These are phyloP conservation scores for Telfairia occidentalis DNA, from an alignment of 331 rosid species.

Conservation along the genomic window DNA sequence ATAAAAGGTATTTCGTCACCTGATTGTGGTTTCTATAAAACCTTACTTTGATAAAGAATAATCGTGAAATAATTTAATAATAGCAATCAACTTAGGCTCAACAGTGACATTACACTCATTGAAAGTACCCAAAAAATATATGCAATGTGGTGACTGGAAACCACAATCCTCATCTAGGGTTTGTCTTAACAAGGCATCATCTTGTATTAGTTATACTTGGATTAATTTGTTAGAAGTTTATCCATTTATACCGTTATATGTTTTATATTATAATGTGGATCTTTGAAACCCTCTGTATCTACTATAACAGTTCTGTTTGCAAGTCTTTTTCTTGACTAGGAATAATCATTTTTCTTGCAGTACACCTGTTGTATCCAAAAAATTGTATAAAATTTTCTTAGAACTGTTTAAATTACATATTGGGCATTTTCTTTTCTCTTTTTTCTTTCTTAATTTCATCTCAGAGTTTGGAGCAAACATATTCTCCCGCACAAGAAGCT, in stretches of 20 bases:
- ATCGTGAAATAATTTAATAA: no score
- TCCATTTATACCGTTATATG: no score
- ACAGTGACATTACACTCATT: no score
- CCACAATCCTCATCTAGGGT: background rate
- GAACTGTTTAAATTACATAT: background rate
- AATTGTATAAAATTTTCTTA: background rate
- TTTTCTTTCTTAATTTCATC: background rate
- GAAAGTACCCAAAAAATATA: no score
- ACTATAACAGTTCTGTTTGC: background rate
- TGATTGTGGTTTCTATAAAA: no score
- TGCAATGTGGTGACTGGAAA: no score
- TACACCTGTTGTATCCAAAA: background rate
- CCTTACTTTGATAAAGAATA: no score
- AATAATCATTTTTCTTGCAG: background rate
- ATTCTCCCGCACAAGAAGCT: constrained; percentile 83
- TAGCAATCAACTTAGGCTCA: background rate
- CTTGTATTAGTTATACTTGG: background rate
- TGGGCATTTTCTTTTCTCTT: background rate
- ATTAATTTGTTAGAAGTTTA: background rate
- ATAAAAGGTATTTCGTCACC: background rate
- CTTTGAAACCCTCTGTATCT: background rate
- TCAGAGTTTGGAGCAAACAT: constrained; percentile 61
- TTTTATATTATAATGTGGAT: background rate
- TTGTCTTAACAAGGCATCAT: background rate
- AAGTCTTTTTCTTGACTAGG: background rate